Conservation (phyloP, 2,329 filamentous ascomycete species). For the Colletotrichum lindemuthianum region DNA sequence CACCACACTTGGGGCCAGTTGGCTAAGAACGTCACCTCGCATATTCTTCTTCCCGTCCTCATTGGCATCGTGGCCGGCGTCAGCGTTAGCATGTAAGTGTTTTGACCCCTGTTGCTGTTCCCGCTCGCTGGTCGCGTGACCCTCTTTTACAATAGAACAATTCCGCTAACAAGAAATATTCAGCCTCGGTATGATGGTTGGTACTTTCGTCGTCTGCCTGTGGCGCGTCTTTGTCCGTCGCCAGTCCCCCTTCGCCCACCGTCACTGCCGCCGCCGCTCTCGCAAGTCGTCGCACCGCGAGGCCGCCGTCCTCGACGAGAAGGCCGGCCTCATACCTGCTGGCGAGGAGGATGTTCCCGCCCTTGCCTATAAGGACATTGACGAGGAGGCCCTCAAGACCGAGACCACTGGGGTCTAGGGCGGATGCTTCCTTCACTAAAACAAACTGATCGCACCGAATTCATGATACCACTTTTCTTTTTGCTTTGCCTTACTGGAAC, state of each 20-base stretch:
- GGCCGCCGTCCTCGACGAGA: constrained; percentile 56
- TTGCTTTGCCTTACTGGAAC: constrained; percentile 12
- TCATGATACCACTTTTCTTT: constrained; percentile 35
- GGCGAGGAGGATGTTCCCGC: constrained; percentile 44
- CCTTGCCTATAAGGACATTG: constrained; percentile 41
- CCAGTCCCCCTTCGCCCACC: constrained; percentile 43
- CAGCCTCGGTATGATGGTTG: constrained; percentile 72
- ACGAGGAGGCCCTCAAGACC: constrained; percentile 25
- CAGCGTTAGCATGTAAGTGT: constrained; percentile 69
- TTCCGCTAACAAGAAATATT: constrained; percentile 41
- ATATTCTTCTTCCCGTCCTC: constrained; percentile 74
- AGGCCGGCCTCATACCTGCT: constrained; percentile 60
- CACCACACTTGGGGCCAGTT: constrained; percentile 56
- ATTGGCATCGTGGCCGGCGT: constrained; percentile 77
- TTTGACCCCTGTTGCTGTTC: neutral
- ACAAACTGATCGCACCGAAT: constrained; percentile 13
- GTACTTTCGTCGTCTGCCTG: constrained; percentile 68
- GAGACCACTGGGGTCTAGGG: constrained; percentile 24
- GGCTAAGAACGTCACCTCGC: constrained; percentile 65
- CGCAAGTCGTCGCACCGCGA: constrained; percentile 52
- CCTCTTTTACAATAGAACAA: neutral
- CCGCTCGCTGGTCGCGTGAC: neutral
- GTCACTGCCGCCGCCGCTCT: constrained; percentile 44
- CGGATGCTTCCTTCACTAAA: neutral
- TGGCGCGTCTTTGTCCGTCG: constrained; percentile 64